Evolutionary conservation across 192 early-diverging fungal species (phyloP).

Genomic region (Backusella macrospora): DNA sequence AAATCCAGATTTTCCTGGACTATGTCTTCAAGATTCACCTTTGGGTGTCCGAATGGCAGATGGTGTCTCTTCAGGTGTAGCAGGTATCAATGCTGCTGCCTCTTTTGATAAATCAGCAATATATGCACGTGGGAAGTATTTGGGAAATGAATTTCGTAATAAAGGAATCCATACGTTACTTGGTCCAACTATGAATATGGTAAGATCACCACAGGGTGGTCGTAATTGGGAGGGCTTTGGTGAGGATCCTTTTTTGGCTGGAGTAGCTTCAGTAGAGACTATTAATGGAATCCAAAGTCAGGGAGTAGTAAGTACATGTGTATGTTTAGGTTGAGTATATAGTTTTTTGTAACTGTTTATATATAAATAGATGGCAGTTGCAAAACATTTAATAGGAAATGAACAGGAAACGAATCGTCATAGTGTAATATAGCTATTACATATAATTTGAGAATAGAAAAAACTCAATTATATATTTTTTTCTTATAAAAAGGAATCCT

Average conservation of each 20-base stretch:
- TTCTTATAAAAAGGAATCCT: conserved; percentile 10
- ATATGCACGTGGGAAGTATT: conserved; percentile 41
- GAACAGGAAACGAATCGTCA: conserved; percentile 30
- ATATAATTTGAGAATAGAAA: not conserved
- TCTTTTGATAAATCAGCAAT: conserved; percentile 60
- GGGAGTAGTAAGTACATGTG: conserved; percentile 20
- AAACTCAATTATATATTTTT: not conserved
- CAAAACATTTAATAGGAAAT: conserved; percentile 30
- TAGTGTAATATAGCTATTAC: not conserved
- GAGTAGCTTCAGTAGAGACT: conserved; percentile 5
- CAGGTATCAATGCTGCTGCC: conserved; percentile 61
- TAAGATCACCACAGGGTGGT: conserved; percentile 27
- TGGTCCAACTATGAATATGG: conserved; percentile 45
- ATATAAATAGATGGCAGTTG: not conserved
- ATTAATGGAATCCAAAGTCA: conserved; percentile 27
- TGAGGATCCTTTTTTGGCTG: conserved; percentile 33
- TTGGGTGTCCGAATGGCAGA: conserved; percentile 45
- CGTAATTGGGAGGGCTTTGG: conserved; percentile 31
- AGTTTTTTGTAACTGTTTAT: not conserved
- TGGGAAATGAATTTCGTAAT: conserved; percentile 58
- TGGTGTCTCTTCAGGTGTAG: conserved; percentile 46
- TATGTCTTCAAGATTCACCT: conserved; percentile 40
- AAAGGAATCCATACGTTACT: conserved; percentile 62
- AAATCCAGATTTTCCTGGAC: conserved; percentile 48
- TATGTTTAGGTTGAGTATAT: not conserved